Evolutionary conservation across 2,329 filamentous ascomycete species (phyloP).

Genomic region (Aspergillus ochraceoroseus): DNA sequence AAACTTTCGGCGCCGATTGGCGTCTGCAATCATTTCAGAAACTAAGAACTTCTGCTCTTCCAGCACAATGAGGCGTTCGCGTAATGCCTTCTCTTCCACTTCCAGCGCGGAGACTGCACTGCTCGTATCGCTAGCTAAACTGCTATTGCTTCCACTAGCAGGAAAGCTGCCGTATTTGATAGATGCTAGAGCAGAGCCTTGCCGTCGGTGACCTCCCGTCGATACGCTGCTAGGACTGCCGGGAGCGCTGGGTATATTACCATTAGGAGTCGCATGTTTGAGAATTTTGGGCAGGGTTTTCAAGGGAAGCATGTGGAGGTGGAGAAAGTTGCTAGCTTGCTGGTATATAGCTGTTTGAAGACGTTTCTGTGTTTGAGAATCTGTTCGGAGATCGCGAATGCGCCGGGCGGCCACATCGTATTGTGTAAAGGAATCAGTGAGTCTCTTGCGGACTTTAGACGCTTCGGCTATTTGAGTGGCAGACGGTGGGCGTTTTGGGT

Average conservation of each 20-base stretch:
- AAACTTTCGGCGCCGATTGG: slow-evolving; percentile 70
- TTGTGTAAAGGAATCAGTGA: slow-evolving; percentile 84
- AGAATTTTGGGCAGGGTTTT: slow-evolving; percentile 68
- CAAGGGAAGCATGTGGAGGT: slow-evolving; percentile 84
- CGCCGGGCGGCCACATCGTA: slow-evolving; percentile 78
- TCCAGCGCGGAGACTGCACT: slow-evolving; percentile 64
- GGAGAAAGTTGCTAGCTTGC: slow-evolving; percentile 75
- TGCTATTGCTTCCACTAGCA: slow-evolving; percentile 48
- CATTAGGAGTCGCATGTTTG: slow-evolving; percentile 55
- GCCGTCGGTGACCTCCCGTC: slow-evolving; percentile 26
- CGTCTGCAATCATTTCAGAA: slow-evolving; percentile 73
- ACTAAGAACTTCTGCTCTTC: slow-evolving; percentile 92
- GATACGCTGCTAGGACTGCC: slow-evolving; percentile 22
- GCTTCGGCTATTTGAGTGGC: slow-evolving; percentile 74
- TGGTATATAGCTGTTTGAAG: slow-evolving; percentile 79
- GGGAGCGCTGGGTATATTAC: slow-evolving; percentile 29
- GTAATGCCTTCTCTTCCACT: slow-evolving; percentile 74
- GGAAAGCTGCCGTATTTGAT: slow-evolving; percentile 55
- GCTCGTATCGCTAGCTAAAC: slow-evolving; percentile 51
- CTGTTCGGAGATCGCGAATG: slow-evolving; percentile 70
- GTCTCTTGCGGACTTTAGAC: slow-evolving; percentile 78
- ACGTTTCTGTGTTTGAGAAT: slow-evolving; percentile 65
- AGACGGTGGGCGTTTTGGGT: slow-evolving; percentile 61
- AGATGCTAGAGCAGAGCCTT: slow-evolving; percentile 50
- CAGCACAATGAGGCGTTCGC: slow-evolving; percentile 74